Percentiles rank a stretch among this genome's conserved stretches.
Conservation (phyloP, 176 grass and related monocot genomes). For the Ensete glaucum region DNA sequence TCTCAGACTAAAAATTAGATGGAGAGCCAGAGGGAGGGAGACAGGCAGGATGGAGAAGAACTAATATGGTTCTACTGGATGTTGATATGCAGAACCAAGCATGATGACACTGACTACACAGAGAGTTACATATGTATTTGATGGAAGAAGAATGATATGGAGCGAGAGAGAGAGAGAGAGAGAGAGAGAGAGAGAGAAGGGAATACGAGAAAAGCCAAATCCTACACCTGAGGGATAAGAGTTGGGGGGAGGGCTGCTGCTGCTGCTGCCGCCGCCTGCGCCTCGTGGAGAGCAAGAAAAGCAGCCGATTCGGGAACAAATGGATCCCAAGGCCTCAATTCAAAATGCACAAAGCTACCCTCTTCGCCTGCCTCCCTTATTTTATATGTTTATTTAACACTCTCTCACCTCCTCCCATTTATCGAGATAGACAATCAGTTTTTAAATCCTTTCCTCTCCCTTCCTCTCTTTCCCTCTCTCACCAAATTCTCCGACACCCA, state of each 20-base stretch:
- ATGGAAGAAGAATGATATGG: not conserved
- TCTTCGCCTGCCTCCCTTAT: not conserved
- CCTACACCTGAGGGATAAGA: conserved; percentile 15
- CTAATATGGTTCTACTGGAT: not conserved
- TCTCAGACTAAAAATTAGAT: conserved; percentile 2
- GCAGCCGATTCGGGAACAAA: conserved; percentile 54
- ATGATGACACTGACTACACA: not conserved
- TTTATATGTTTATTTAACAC: not conserved
- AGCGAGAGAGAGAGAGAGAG: not conserved
- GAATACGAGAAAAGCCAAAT: not conserved
- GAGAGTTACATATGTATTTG: not conserved
- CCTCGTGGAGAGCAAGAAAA: conserved; percentile 51
- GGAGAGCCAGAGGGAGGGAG: not conserved
- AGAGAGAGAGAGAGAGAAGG: not conserved
- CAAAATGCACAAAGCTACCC: not conserved
- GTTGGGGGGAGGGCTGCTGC: conserved; percentile 27
- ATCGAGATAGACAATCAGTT: not conserved
- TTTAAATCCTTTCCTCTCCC: not conserved
- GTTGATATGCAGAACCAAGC: not conserved
- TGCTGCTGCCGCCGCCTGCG: conserved; percentile 1
- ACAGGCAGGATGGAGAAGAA: not conserved
- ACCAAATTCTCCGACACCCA: conserved; percentile 1
- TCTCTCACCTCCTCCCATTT: conserved; percentile 1
- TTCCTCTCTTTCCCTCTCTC: not conserved
- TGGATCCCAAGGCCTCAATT: conserved; percentile 40